Evolutionary conservation across 352 stramenopile species (phyloP).

Genomic region (Thraustochytrium sp.): DNA sequence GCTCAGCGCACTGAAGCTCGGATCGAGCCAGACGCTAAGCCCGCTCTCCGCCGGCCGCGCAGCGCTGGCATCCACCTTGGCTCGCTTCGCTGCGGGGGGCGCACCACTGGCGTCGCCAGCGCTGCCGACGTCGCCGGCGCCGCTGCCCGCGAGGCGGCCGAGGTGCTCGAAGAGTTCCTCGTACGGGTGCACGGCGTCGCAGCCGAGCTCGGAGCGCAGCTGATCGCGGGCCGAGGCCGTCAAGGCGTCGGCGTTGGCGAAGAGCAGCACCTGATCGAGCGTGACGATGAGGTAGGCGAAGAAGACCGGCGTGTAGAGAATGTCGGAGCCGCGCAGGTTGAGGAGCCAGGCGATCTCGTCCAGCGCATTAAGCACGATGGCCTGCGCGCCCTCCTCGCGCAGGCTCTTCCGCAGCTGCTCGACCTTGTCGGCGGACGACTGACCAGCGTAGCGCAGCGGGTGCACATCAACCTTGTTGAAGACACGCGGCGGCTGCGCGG

Average conservation of each 20-base stretch:
- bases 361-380: conserved; percentile 87
- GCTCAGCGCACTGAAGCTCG: neutral
- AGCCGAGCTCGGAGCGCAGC: conserved; percentile 16
- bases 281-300: conserved; percentile 91
- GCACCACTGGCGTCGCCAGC: neutral
- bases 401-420: conserved; percentile 69
- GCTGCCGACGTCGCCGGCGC: neutral
- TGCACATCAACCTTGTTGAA: conserved; percentile 67
- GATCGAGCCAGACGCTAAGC: conserved; percentile 16
- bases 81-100: conserved; percentile 3
- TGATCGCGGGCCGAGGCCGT: neutral
- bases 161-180: conserved; percentile 44
- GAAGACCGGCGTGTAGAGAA: conserved; percentile 94
- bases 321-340: conserved; percentile 93
- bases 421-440: conserved; percentile 82
- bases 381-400: conserved; percentile 74
- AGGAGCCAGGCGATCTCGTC: conserved; percentile 91
- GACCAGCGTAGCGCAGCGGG: conserved; percentile 82
- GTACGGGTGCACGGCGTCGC: conserved; percentile 14
- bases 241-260: conserved; percentile 69
- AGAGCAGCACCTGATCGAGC: conserved; percentile 75
- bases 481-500: conserved; percentile 59
- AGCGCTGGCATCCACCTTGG: neutral
- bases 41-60: neutral
- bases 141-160: neutral